Evolutionary conservation across 202 grass and related monocot species (phyloP).

Genomic region (Bolboschoenoplectus hybrid): DNA sequence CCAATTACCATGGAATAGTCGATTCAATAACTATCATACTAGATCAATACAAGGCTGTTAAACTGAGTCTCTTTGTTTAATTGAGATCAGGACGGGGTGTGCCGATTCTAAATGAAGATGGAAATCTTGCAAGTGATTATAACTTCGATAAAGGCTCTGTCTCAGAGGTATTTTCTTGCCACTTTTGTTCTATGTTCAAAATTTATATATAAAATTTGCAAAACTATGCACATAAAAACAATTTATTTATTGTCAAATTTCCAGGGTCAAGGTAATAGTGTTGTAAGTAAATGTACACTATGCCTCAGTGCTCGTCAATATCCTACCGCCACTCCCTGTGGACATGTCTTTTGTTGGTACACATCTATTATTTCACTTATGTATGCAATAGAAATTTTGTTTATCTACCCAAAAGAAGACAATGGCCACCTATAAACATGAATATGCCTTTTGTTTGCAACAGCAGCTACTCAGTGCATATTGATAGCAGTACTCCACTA

Average conservation of each 20-base stretch:
- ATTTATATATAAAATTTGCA: constrained; percentile 22
- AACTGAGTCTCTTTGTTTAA: constrained; percentile 26
- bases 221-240: constrained; percentile 17
- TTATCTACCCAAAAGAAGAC: not conserved
- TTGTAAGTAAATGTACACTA: constrained; percentile 86
- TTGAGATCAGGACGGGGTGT: constrained; percentile 55
- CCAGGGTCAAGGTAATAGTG: constrained; percentile 55
- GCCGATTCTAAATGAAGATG: constrained; percentile 85
- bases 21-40: not conserved
- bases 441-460: constrained; percentile 11
- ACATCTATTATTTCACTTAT: not conserved
- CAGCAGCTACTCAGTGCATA: not conserved
- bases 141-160: constrained; percentile 58
- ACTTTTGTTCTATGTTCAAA: constrained; percentile 26
- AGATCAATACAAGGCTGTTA: not conserved
- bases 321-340: constrained; percentile 90
- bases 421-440: not conserved
- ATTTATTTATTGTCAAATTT: constrained; percentile 35
- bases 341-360: constrained; percentile 99
- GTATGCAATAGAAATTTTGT: not conserved
- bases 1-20: not conserved
- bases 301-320: constrained; percentile 89
- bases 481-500: constrained; percentile 26
- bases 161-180: constrained; percentile 60
- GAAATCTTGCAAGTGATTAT: constrained; percentile 65